Evolutionary conservation across 352 stramenopile species (phyloP).

Genomic region (Phytophthora uliginosa): DNA sequence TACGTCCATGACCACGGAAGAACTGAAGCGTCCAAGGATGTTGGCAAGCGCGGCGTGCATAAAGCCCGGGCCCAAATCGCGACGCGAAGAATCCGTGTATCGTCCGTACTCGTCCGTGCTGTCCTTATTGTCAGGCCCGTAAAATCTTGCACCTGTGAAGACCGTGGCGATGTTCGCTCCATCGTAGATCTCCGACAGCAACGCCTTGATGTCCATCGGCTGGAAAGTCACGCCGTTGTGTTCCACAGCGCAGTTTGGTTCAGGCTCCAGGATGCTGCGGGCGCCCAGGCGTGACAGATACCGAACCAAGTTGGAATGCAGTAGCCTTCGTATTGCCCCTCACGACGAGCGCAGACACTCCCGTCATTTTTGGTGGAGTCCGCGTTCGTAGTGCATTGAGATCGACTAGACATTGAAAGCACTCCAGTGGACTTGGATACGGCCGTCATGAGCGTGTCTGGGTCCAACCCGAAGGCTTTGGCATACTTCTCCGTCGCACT

Average conservation of each 20-base stretch:
- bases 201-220: conserved; percentile 58
- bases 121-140: conserved; percentile 30
- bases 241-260: conserved; percentile 52
- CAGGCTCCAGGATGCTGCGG: conserved; percentile 51
- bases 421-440: conserved; percentile 49
- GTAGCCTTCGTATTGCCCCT: conserved; percentile 44
- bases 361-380: conserved; percentile 37
- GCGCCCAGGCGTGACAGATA: conserved; percentile 59
- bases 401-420: conserved; percentile 32
- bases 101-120: conserved; percentile 56
- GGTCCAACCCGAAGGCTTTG: conserved; percentile 48
- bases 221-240: conserved; percentile 60
- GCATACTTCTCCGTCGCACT: conserved; percentile 59
- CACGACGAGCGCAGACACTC: conserved; percentile 43
- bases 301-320: conserved; percentile 60
- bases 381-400: conserved; percentile 41
- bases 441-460: conserved; percentile 41
- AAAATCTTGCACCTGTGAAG: conserved; percentile 54
- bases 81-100: conserved; percentile 47
- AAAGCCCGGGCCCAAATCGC: conserved; percentile 60
- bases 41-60: conserved; percentile 62
- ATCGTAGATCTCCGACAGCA: conserved; percentile 58
- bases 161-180: conserved; percentile 45
- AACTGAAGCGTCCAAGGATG: conserved; percentile 50
- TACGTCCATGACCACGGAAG: conserved; percentile 59